A percentile compares a stretch with the other conserved stretches of the same genome.
Conservation (phyloP, 2,329 filamentous ascomycete species). For the Aspergillus spinulosporus region DNA sequence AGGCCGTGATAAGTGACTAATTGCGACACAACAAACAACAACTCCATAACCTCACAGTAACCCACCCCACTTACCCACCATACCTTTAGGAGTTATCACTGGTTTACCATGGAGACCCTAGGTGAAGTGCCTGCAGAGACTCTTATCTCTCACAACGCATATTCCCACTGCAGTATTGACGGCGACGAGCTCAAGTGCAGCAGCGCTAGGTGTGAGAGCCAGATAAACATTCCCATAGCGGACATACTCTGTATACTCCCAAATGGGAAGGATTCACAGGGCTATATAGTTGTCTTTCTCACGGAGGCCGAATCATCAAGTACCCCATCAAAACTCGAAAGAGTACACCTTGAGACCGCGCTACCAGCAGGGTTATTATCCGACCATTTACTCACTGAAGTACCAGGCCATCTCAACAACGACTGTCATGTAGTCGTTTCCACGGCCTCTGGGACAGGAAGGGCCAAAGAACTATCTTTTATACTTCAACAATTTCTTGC, state of each 20-base stretch:
- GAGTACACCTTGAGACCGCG: background rate
- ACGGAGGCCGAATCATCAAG: background rate
- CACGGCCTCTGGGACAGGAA: conserved; percentile 62
- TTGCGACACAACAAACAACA: no score
- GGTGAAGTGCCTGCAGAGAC: no score
- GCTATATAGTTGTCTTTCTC: conserved; percentile 2
- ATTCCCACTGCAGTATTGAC: background rate
- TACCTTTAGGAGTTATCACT: no score
- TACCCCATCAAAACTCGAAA: background rate
- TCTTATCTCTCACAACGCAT: background rate
- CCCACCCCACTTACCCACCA: no score
- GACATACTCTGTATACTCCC: conserved; percentile 8
- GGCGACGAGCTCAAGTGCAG: conserved; percentile 1
- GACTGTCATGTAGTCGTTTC: conserved; percentile 64
- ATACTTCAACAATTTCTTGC: conserved; percentile 59
- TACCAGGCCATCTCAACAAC: conserved; percentile 26
- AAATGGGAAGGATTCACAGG: background rate
- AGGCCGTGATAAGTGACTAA: no score
- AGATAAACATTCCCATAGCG: background rate
- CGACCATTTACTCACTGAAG: conserved; percentile 14
- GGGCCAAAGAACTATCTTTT: conserved; percentile 53
- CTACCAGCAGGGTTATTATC: background rate
- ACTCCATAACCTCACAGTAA: no score
- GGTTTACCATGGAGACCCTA: no score
- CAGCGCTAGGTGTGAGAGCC: background rate